A percentile compares a stretch with the other conserved stretches of the same genome.
These are phyloP conservation scores for Pterocarpus santalinus DNA, from an alignment of 306 rosid species.

Conservation along the genomic window DNA sequence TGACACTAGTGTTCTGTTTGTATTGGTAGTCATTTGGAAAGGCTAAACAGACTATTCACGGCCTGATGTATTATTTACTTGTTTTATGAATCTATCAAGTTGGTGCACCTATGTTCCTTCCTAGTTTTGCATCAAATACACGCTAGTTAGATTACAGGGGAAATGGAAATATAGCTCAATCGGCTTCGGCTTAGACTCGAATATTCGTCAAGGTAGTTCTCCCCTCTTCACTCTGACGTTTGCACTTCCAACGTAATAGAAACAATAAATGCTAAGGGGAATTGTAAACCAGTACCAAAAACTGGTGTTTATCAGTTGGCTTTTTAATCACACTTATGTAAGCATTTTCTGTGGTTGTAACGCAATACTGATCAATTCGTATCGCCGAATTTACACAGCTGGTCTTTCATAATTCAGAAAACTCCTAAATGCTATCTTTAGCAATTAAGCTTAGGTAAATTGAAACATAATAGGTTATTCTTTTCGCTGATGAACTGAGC, in stretches of 20 bases:
- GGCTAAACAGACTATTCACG: slow-evolving; percentile 5
- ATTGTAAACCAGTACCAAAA: not conserved
- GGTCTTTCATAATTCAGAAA: not conserved
- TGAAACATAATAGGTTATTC: not conserved
- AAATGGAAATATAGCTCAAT: too few relatives aligned
- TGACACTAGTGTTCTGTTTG: slow-evolving; percentile 24
- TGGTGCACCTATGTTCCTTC: not conserved
- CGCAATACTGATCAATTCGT: too few relatives aligned
- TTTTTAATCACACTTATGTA: too few relatives aligned
- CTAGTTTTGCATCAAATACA: not conserved
- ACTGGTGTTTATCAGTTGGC: not conserved
- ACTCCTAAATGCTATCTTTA: not conserved
- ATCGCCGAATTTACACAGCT: not conserved
- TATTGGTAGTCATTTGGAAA: slow-evolving; percentile 30
- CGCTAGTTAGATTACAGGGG: not conserved
- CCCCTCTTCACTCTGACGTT: not conserved
- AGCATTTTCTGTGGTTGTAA: too few relatives aligned
- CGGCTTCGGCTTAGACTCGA: not conserved
- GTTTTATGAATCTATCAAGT: slow-evolving; percentile 31
- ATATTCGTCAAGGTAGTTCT: not conserved
- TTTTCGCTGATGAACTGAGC: too few relatives aligned
- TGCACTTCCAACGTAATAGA: not conserved
- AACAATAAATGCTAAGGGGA: not conserved
- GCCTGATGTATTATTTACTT: slow-evolving; percentile 22
- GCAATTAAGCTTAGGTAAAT: not conserved